Conservation (phyloP, 306 rosid genomes). For the Rosa chinensis region DNA sequence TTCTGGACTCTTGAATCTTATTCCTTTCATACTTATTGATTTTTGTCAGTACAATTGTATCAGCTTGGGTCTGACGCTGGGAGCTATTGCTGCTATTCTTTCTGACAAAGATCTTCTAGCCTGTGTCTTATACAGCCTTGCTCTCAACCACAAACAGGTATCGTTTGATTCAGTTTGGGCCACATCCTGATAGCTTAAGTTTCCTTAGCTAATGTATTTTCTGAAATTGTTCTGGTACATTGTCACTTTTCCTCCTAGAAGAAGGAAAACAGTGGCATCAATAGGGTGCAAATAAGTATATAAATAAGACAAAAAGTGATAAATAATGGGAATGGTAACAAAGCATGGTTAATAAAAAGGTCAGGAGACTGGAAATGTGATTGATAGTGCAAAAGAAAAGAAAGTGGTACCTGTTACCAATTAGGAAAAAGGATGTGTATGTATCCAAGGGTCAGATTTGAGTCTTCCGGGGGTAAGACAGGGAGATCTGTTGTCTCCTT, state of each 20-base stretch:
- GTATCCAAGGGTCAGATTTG: neutral
- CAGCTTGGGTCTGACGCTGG: conserved; percentile 83
- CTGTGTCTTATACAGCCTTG: conserved; percentile 63
- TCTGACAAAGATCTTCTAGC: conserved; percentile 64
- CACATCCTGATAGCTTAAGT: neutral
- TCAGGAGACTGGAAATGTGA: neutral
- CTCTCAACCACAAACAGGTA: conserved; percentile 88
- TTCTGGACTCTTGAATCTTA: neutral
- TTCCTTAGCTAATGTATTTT: neutral
- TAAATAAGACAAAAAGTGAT: neutral
- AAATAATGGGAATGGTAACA: neutral
- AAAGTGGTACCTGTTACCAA: neutral
- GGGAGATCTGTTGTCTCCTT: neutral
- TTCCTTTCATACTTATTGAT: neutral
- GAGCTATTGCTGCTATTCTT: conserved; percentile 71
- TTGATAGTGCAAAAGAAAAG: neutral
- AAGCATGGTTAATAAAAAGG: neutral
- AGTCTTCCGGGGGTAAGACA: neutral
- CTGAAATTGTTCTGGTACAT: neutral
- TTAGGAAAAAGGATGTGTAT: neutral
- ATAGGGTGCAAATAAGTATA: neutral
- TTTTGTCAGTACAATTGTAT: conserved; percentile 75
- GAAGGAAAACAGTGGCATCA: neutral
- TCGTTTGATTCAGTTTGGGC: neutral
- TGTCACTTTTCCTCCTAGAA: neutral